These are phyloP conservation scores for Lathyrus sativus DNA, from an alignment of 306 rosid genomes.

Conservation along the genomic window DNA sequence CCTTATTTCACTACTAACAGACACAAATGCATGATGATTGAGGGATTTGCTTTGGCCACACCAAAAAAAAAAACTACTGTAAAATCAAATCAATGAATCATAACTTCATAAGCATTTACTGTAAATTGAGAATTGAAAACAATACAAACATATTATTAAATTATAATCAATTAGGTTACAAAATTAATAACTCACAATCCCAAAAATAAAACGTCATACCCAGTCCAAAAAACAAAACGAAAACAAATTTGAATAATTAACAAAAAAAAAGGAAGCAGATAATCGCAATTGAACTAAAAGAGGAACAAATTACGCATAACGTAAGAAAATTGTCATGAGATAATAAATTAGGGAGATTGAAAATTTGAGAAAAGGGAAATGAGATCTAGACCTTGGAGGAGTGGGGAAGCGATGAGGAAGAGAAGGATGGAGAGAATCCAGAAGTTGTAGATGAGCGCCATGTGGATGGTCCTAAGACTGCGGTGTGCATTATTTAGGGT, in stretches of 20 bases:
- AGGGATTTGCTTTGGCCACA: no score
- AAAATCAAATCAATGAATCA: neutral
- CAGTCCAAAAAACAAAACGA: neutral
- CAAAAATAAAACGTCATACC: neutral
- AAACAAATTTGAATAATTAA: neutral
- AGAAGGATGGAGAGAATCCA: neutral
- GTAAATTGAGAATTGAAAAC: neutral
- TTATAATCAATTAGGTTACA: neutral
- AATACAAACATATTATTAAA: neutral
- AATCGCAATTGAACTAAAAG: neutral
- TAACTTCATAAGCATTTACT: neutral
- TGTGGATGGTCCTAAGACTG: neutral
- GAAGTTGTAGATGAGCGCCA: conserved; percentile 6
- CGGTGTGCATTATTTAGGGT: neutral
- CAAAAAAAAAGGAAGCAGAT: neutral
- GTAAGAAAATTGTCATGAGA: neutral
- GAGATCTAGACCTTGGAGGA: conserved; percentile 12
- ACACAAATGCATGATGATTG: neutral
- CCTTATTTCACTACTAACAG: neutral
- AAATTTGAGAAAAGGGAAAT: neutral
- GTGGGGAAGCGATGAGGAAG: conserved; percentile 12
- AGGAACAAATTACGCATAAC: neutral
- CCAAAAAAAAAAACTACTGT: neutral
- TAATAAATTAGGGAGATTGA: neutral
- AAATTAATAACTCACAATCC: neutral